Base-by-base conservation (phyloP, 192 early-diverging fungal species). In the Coemansia sp. region DNA sequence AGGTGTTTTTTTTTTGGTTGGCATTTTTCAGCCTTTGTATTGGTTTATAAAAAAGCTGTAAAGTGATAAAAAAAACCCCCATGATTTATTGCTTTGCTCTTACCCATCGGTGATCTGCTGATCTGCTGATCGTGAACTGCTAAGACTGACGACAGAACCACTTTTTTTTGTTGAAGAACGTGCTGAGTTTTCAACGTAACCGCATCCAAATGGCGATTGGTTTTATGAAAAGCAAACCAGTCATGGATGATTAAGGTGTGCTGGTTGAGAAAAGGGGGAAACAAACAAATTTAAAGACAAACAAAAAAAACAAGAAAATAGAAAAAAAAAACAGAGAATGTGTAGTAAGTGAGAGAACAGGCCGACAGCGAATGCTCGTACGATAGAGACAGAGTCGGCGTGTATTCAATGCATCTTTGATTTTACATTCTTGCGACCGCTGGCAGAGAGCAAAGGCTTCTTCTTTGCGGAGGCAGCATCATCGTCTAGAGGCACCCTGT, bases 401-500 rank as follows among this genome's bases (percentile, higher is more conserved):
- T 22, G 51, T 30, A 25, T 22, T 54, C 28, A 54, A 30, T 30
- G 51, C 22, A 54, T 54, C 20, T 30, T 22, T 48, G 51, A 31
- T 49, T 64, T 40, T 64, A 64, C 45, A 12, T 45, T 45, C 42
- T 45, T 45, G 42, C 42, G 3, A 12, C 42, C 42, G 14, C 12
- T 5, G 7, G 42, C 42, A 45, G 42, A 45, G 42, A 45, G 42
- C 42, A 12, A 45, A 45, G 42, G 42, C 42, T 45, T 45, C 42
- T 45, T 12, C 42, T 45, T 16, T 45, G 42, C 42, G 17, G 42
- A 45, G 42, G 42, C 42, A 45, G 42, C 14, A 12, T 45, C 12
- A 3, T 45, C 42, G 42, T 45, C 42, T 45, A 45, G 42, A 10
- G 69, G 72, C 32, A 74, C 65, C 48, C 45, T 61, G 69, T 90